Percentiles rank a stretch among this genome's conserved stretches.
These are phyloP conservation scores for Debaryomycetaceae sp. DNA, from an alignment of 1,139 yeast genomes.

Conservation along the genomic window DNA sequence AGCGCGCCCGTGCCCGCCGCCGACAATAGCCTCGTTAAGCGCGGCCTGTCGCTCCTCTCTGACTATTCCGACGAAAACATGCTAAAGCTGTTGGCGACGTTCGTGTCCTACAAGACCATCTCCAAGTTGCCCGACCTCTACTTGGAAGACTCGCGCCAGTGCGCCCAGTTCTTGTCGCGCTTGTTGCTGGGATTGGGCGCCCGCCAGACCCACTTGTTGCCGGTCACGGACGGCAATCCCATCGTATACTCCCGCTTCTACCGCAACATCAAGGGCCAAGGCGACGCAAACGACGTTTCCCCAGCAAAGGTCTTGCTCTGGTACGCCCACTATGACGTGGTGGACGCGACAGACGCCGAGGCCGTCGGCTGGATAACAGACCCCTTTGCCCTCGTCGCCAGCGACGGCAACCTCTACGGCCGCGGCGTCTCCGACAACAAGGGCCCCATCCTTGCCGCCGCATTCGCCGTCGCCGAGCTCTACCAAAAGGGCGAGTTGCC, in stretches of 20 bases:
- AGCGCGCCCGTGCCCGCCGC: constrained; percentile 26
- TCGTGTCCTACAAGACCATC: constrained; percentile 66
- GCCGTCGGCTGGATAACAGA: constrained; percentile 60
- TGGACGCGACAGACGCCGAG: constrained; percentile 39
- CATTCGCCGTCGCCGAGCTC: constrained; percentile 77
- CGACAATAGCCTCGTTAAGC: not conserved
- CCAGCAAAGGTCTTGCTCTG: constrained; percentile 42
- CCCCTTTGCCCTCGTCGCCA: constrained; percentile 67
- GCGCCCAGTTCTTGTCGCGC: constrained; percentile 67
- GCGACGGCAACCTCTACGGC: constrained; percentile 80
- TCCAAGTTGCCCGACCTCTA: constrained; percentile 58
- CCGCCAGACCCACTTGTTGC: constrained; percentile 48
- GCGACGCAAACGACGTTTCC: constrained; percentile 6
- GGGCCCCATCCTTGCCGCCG: constrained; percentile 86
- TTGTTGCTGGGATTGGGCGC: constrained; percentile 69
- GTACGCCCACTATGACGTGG: constrained; percentile 96
- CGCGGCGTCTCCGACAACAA: constrained; percentile 93
- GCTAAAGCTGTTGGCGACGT: constrained; percentile 47
- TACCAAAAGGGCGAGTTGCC: constrained; percentile 40
- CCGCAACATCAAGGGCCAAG: constrained; percentile 18
- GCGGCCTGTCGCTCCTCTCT: not conserved
- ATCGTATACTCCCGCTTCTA: constrained; percentile 67
- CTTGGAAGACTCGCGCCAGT: constrained; percentile 73
- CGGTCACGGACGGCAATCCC: constrained; percentile 72
- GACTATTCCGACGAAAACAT: constrained; percentile 41